These are phyloP conservation scores for Candida taoyuanica DNA, from an alignment of 805 yeast species.

Conservation along the genomic window DNA sequence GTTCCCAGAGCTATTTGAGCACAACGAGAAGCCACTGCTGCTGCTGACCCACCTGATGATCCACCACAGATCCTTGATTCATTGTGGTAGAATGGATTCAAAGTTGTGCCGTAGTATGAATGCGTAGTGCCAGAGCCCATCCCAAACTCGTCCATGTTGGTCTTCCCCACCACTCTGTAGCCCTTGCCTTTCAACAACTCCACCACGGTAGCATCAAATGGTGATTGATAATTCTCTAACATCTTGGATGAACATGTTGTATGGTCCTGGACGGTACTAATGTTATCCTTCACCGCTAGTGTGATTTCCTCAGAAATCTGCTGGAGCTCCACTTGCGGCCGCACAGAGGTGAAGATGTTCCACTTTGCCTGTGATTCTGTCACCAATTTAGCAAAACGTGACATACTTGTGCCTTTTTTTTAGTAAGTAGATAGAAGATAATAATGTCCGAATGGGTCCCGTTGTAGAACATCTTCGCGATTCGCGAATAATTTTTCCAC, in stretches of 20 bases:
- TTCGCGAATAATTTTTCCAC: too few relatives aligned
- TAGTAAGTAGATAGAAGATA: too few relatives aligned
- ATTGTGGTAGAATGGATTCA: conserved; percentile 45
- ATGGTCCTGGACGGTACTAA: conserved; percentile 56
- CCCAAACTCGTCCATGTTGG: conserved; percentile 95
- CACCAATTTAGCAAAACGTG: not conserved
- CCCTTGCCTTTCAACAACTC: conserved; percentile 49
- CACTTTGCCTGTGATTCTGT: conserved; percentile 14
- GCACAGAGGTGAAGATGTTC: conserved; percentile 40
- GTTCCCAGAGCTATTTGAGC: conserved; percentile 84
- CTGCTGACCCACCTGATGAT: conserved; percentile 95
- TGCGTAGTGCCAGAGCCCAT: conserved; percentile 80
- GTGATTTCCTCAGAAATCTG: conserved; percentile 5
- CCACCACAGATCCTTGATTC: conserved; percentile 67
- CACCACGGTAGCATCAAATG: conserved; percentile 77
- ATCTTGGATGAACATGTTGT: conserved; percentile 80
- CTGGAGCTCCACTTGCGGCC: conserved; percentile 13
- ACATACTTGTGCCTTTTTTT: too few relatives aligned
- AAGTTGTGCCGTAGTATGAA: conserved; percentile 51
- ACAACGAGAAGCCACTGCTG: conserved; percentile 71
- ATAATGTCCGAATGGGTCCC: too few relatives aligned
- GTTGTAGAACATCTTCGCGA: too few relatives aligned
- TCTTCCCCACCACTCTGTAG: conserved; percentile 62
- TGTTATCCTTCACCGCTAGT: conserved; percentile 72
- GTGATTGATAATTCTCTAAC: conserved; percentile 58